Evolutionary conservation across 805 yeast genomes (phyloP), one percentile per base, ranked within the genome.

Genomic region (Sugiyamaella floridensis): DNA sequence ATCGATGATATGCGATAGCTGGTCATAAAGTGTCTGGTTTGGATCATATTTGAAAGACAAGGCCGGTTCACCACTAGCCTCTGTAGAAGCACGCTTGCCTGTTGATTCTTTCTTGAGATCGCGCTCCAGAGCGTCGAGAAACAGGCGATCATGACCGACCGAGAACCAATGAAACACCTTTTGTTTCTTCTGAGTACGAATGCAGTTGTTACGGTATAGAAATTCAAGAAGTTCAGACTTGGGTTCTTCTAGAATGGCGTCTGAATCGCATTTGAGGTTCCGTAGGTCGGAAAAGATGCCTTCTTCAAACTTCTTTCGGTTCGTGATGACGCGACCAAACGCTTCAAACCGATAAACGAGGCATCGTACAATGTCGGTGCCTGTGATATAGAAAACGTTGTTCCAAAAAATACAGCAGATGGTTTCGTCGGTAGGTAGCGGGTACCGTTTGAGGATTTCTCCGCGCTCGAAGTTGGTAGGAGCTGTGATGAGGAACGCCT

Each of bases 161-260:
- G 90, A 85, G 67, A 86, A 89, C 98, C 98, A 93, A 68, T 85
- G 89, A 66, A 92, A 92, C 43, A 92, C 97, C 65, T 93, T 92
- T 67, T 92, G 99, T 64, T 93, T 92, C 76, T 92, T 92, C 63
- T 92, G 97, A 0, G 99, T 92, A 61, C 96, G 77, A 22, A 92
- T 74, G 65, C 98, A 92, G 58, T 83, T 82, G 66, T 92, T 87
- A 63, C 84, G 86, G 70, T 86, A 89, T 26, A 92, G 72, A 62
- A 92, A 89, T 57, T 85, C 86, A 55, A 92, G 74, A 65, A 92
- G 89, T 37, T 82, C 83, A 0, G 96, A 87, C 64, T 86, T 82
- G 14, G 98, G 96, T 46, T 80, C 81, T 66, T 92, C 98, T 53
- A 92, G 72, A 4, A 88, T 78, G 12, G 98, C 96, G 72, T 89